Evolutionary conservation across 1,284 basidiomycete species (phyloP).

Genomic region (Pterula multifida): DNA sequence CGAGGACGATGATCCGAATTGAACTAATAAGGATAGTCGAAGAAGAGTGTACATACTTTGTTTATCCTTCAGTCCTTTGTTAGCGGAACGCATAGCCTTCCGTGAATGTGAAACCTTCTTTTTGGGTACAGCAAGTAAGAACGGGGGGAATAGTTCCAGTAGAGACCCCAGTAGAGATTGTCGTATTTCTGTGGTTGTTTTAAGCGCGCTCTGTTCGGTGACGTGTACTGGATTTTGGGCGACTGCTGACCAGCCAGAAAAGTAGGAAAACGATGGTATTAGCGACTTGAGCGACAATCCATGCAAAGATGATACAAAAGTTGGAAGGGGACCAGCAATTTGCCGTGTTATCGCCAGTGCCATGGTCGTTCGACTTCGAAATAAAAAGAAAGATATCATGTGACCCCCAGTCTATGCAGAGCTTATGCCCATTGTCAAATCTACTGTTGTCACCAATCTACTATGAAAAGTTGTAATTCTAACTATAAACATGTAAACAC

Average conservation of each 20-base stretch:
- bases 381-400: not conserved
- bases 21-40: conserved; percentile 5
- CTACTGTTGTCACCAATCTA: no score
- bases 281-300: not conserved
- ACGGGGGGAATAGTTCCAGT: conserved; percentile 76
- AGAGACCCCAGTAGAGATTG: conserved; percentile 39
- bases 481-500: no score
- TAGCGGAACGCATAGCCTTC: conserved; percentile 90
- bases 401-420: no score
- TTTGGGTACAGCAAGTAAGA: conserved; percentile 90
- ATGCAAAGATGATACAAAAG: not conserved
- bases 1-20: conserved; percentile 7
- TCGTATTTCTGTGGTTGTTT: not conserved
- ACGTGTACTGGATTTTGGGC: not conserved
- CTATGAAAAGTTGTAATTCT: no score
- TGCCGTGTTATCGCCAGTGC: not conserved
- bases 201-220: no score
- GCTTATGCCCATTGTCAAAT: no score
- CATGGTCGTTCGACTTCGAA: not conserved
- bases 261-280: not conserved
- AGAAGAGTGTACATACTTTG: conserved; percentile 47
- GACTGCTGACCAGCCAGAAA: not conserved
- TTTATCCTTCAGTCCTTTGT: conserved; percentile 93
- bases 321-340: not conserved
- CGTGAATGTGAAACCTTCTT: conserved; percentile 89